phyloP scores from a whole-genome alignment of 768 basidiomycete genomes.

The Peribolospora kevripleyi region DNA sequence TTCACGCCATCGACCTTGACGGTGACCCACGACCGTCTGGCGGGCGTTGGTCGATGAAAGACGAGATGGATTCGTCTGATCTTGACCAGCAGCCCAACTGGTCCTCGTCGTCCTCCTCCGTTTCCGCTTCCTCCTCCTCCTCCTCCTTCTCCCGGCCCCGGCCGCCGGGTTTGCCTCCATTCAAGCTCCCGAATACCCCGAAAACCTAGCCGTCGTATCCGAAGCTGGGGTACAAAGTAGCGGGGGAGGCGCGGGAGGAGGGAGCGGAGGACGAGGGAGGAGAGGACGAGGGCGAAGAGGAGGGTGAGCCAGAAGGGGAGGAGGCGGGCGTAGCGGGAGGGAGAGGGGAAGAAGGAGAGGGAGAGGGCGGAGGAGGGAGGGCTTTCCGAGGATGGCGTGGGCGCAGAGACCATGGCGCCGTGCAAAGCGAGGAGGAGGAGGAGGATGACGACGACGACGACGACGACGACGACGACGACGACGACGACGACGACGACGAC shows the following conservation, averaged over 20 bases:
- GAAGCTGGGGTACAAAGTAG: not conserved
- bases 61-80: not conserved
- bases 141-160: not conserved
- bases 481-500: too few relatives aligned
- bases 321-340: not conserved
- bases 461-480: not conserved
- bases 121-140: not conserved
- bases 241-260: not conserved
- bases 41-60: too few relatives aligned
- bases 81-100: too few relatives aligned
- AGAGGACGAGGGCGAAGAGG: not conserved
- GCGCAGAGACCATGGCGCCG: conserved; percentile 1
- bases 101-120: too few relatives aligned
- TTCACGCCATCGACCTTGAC: too few relatives aligned
- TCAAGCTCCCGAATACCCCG: not conserved
- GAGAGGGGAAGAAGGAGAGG: not conserved
- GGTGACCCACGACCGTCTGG: too few relatives aligned
- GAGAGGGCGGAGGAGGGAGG: not conserved
- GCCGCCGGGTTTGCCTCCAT: not conserved
- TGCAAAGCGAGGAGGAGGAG: conserved; percentile 2
- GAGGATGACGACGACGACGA: conserved; percentile 1
- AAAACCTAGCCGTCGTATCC: not conserved
- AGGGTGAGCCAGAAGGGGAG: not conserved
- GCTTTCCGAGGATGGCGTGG: conserved; percentile 2
- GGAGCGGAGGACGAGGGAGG: not conserved